Percentiles rank a stretch among this genome's conserved stretches.
phyloP scores from a whole-genome alignment of 495 filamentous ascomycete genomes.

The Aspergillus ellipticus region DNA sequence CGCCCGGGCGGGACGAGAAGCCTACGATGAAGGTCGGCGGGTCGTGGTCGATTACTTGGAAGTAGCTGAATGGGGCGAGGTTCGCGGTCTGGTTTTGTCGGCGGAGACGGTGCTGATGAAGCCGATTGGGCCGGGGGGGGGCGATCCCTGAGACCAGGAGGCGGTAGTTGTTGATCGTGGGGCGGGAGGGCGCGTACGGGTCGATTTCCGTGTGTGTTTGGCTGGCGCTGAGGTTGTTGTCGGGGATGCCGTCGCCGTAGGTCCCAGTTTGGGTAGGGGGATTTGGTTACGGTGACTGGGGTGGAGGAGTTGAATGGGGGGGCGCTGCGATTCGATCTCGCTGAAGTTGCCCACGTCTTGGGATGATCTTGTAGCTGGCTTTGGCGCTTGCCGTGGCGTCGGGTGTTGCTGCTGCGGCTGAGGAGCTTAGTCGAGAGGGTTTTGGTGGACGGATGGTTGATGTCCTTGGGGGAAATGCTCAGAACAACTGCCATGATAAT shows the following conservation, averaged over 20 bases:
- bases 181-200: conserved; percentile 65
- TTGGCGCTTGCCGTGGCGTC: conserved; percentile 6
- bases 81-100: conserved; percentile 58
- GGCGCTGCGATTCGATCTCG: conserved; percentile 61
- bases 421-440: conserved; percentile 15
- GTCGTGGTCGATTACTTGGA: conserved; percentile 75
- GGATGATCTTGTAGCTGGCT: conserved; percentile 27
- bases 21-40: conserved; percentile 81
- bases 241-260: conserved; percentile 67
- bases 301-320: conserved; percentile 36
- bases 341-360: conserved; percentile 57
- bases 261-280: conserved; percentile 67
- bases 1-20: conserved; percentile 52
- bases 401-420: conserved; percentile 10
- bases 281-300: conserved; percentile 61
- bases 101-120: conserved; percentile 52
- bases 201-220: conserved; percentile 69
- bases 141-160: conserved; percentile 78
- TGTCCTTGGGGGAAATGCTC: neutral
- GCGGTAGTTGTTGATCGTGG: conserved; percentile 75
- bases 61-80: conserved; percentile 80
- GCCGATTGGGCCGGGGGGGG: conserved; percentile 72
- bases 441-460: neutral
- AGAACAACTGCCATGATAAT: too few relatives aligned
- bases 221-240: conserved; percentile 41